Percentiles rank a stretch among this genome's conserved stretches.
Conservation (phyloP, 192 early-diverging fungal species). For the Tieghemiomyces parasiticus region DNA sequence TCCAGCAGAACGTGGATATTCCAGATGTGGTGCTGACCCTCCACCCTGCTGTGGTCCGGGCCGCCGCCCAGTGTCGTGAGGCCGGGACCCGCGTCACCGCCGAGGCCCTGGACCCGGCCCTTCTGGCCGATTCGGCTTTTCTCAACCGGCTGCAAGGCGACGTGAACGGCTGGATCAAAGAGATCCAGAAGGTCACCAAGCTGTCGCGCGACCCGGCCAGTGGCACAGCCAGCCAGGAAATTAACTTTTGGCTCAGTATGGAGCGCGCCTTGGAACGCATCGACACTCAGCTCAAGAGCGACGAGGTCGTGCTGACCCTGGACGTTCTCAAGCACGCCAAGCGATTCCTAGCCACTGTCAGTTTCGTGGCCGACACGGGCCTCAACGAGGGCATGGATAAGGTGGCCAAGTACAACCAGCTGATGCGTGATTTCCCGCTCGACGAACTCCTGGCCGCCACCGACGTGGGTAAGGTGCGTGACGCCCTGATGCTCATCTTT, state of each 20-base stretch:
- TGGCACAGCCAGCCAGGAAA: conserved; percentile 91
- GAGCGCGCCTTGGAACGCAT: conserved; percentile 85
- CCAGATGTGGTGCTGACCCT: conserved; percentile 79
- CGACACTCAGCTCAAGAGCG: conserved; percentile 88
- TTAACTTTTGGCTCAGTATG: conserved; percentile 99
- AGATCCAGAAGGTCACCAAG: conserved; percentile 98
- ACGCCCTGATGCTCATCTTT: conserved; percentile 73
- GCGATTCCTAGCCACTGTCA: conserved; percentile 94
- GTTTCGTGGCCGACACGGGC: conserved; percentile 94
- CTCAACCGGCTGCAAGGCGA: conserved; percentile 89
- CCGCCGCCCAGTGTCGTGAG: conserved; percentile 53
- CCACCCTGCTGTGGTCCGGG: conserved; percentile 64
- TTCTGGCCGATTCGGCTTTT: conserved; percentile 68
- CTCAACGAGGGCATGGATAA: conserved; percentile 88
- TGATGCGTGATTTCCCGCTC: conserved; percentile 98
- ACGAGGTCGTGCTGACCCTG: conserved; percentile 78
- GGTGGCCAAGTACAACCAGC: conserved; percentile 86
- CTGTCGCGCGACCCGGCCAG: conserved; percentile 80
- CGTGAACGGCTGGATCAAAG: conserved; percentile 98
- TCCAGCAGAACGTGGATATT: conserved; percentile 98
- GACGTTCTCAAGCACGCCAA: conserved; percentile 93
- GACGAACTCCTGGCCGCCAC: conserved; percentile 93
- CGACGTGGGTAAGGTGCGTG: conserved; percentile 69
- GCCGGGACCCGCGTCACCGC: conserved; percentile 46
- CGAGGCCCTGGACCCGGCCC: conserved; percentile 51